These are phyloP conservation scores for Martensiomyces pterosporus DNA, from an alignment of 192 early-diverging fungal genomes.

Conservation along the genomic window DNA sequence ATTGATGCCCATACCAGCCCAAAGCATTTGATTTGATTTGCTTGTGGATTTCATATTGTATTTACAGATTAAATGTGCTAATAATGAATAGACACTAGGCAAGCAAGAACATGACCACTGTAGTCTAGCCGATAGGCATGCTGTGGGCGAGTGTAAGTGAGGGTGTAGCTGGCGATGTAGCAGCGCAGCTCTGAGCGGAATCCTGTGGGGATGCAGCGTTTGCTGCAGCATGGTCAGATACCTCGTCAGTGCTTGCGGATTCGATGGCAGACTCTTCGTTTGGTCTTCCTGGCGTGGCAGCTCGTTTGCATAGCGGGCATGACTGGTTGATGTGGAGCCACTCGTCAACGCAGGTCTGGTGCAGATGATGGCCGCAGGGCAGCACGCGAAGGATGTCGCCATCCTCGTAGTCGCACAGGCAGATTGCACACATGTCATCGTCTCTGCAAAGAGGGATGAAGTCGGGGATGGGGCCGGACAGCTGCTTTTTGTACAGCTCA, in stretches of 20 bases:
- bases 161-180: too few relatives aligned
- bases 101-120: too few relatives aligned
- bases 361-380: constrained; percentile 77
- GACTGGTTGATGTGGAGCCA: constrained; percentile 71
- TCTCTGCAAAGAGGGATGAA: constrained; percentile 56
- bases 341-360: constrained; percentile 76
- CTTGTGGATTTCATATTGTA: too few relatives aligned
- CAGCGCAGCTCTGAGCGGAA: too few relatives aligned
- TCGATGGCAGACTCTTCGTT: background rate
- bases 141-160: too few relatives aligned
- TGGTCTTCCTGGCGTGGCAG: constrained; percentile 3
- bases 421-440: constrained; percentile 76
- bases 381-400: constrained; percentile 69
- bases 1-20: too few relatives aligned
- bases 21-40: too few relatives aligned
- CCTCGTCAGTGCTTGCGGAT: too few relatives aligned
- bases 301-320: constrained; percentile 74
- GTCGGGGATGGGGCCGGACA: constrained; percentile 33
- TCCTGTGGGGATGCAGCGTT: background rate
- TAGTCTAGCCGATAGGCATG: too few relatives aligned
- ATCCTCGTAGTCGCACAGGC: constrained; percentile 70
- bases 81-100: too few relatives aligned
- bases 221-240: background rate
- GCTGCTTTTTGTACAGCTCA: constrained; percentile 41
- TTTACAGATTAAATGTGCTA: too few relatives aligned